These are phyloP conservation scores for Zychaea mexicana DNA, from an alignment of 371 early-diverging fungal species.

Conservation along the genomic window DNA sequence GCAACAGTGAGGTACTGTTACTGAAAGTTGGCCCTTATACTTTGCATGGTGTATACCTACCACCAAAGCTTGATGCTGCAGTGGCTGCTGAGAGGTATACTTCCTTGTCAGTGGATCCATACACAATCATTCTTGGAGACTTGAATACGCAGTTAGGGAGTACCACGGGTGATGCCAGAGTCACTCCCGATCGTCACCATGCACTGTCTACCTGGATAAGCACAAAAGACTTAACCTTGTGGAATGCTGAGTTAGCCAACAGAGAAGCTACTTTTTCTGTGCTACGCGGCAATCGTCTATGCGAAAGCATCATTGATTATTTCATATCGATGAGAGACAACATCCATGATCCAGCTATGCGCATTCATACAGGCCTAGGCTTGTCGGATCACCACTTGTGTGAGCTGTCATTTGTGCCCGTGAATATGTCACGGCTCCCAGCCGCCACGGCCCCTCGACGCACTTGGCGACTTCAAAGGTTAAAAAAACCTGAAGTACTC, in stretches of 20 bases:
- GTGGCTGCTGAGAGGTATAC: no score
- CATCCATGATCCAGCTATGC: not conserved
- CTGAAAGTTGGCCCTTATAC: slow-evolving; percentile 6
- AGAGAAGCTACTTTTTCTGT: slow-evolving; percentile 4
- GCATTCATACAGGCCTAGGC: not conserved
- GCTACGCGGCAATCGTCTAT: not conserved
- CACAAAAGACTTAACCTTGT: slow-evolving; percentile 4
- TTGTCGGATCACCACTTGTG: slow-evolving; percentile 18
- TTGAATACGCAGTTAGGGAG: slow-evolving; percentile 1
- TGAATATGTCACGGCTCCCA: not conserved
- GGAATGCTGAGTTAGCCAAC: slow-evolving; percentile 13
- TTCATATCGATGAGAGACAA: slow-evolving; percentile 1
- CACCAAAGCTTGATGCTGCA: not conserved
- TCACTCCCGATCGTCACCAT: not conserved
- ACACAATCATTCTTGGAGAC: slow-evolving; percentile 7
- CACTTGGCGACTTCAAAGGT: slow-evolving; percentile 5
- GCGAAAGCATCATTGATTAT: slow-evolving; percentile 12
- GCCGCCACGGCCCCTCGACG: not conserved
- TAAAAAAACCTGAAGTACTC: slow-evolving; percentile 4
- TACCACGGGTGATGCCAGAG: not conserved
- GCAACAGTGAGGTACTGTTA: not conserved
- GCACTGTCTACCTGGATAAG: not conserved
- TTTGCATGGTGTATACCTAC: slow-evolving; percentile 1
- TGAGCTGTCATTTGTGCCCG: slow-evolving; percentile 12
- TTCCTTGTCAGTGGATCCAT: no score